These are phyloP conservation scores for Gyromitra esculenta DNA, from an alignment of 2,329 filamentous ascomycete species.

Conservation along the genomic window DNA sequence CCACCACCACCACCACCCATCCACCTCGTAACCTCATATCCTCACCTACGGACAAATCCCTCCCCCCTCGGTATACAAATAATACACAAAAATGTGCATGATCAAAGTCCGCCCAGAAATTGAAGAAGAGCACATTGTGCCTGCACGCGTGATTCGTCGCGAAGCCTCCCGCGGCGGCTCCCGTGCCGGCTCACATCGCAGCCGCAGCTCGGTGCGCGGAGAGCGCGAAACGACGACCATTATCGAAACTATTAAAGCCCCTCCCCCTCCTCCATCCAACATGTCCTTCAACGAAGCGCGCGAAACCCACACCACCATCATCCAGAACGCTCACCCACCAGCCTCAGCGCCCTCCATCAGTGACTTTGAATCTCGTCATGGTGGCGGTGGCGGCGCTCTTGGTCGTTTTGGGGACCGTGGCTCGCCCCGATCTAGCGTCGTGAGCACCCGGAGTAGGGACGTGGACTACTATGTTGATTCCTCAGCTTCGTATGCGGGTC, in stretches of 20 bases:
- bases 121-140: constrained; percentile 55
- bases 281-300: constrained; percentile 14
- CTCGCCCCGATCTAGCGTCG: constrained; percentile 47
- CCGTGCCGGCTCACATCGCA: constrained; percentile 48
- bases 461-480: constrained; percentile 51
- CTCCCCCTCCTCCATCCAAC: constrained; percentile 41
- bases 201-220: constrained; percentile 50
- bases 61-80: not conserved
- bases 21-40: not conserved
- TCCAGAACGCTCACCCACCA: constrained; percentile 43
- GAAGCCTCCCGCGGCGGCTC: constrained; percentile 36
- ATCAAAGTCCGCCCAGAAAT: constrained; percentile 57
- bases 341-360: constrained; percentile 41
- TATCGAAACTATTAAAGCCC: constrained; percentile 47
- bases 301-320: constrained; percentile 46
- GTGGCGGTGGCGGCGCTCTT: constrained; percentile 10
- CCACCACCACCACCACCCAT: not conserved
- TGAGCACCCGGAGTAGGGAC: constrained; percentile 50
- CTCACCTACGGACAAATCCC: not conserved
- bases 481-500: constrained; percentile 22
- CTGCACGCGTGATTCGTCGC: constrained; percentile 53
- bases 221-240: constrained; percentile 48
- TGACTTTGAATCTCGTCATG: constrained; percentile 42
- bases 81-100: constrained; percentile 55
- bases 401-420: constrained; percentile 51